Evolutionary conservation across 2,329 filamentous ascomycete species (phyloP).

Genomic region (Phyllosticta citriasiana): DNA sequence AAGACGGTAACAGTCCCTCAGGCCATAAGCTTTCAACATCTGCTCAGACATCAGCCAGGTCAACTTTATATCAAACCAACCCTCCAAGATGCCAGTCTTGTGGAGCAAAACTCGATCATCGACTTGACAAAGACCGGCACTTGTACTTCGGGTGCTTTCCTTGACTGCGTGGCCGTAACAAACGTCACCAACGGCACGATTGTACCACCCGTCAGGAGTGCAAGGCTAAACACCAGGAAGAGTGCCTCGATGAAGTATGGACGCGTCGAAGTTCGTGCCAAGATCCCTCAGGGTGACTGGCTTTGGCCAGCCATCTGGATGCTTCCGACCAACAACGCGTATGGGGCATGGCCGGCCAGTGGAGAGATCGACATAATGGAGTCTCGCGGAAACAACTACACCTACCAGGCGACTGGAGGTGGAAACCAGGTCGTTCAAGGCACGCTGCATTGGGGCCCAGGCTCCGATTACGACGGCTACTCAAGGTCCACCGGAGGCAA

Average conservation of each 20-base stretch:
- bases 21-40: conserved; percentile 17
- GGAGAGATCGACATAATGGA: conserved; percentile 48
- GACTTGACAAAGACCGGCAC: conserved; percentile 27
- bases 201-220: conserved; percentile 41
- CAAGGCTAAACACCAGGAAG: conserved; percentile 38
- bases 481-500: conserved; percentile 19
- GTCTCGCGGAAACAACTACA: conserved; percentile 36
- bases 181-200: conserved; percentile 37
- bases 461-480: conserved; percentile 16
- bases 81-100: conserved; percentile 6
- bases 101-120: conserved; percentile 23
- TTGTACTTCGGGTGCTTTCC: conserved; percentile 1
- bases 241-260: conserved; percentile 40
- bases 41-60: conserved; percentile 25
- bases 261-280: conserved; percentile 43
- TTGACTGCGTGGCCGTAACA: conserved; percentile 24
- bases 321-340: conserved; percentile 11
- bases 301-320: conserved; percentile 25
- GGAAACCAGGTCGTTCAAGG: conserved; percentile 36
- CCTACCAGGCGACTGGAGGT: conserved; percentile 25
- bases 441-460: conserved; percentile 40
- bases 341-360: conserved; percentile 40
- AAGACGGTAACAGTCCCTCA: conserved; percentile 34
- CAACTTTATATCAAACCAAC: conserved; percentile 21
- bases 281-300: conserved; percentile 45